phyloP scores from a whole-genome alignment of 2,329 filamentous ascomycete genomes.

The Pseudogymnoascus sp. region DNA sequence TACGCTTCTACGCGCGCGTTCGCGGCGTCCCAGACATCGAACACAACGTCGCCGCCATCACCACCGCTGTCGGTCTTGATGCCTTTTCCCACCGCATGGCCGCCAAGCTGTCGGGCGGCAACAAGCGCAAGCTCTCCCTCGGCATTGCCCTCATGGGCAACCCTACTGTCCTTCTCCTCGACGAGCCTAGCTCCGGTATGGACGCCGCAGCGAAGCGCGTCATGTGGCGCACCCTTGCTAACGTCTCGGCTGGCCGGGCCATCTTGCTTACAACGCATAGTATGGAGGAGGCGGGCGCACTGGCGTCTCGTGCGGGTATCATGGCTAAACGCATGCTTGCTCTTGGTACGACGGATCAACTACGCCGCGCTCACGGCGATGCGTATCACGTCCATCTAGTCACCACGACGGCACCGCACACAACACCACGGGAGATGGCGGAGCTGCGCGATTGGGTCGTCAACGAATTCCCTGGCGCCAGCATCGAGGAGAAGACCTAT shows the following conservation, averaged over 20 bases:
- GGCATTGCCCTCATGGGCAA: conserved; percentile 92
- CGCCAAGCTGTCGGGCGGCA: conserved; percentile 73
- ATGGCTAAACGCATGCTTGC: conserved; percentile 81
- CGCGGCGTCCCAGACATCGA: conserved; percentile 68
- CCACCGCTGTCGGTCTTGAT: conserved; percentile 71
- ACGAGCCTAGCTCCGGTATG: conserved; percentile 82
- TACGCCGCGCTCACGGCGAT: conserved; percentile 70
- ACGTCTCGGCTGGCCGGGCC: conserved; percentile 67
- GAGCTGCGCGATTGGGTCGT: conserved; percentile 59
- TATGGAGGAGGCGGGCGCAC: conserved; percentile 90
- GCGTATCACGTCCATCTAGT: conserved; percentile 76
- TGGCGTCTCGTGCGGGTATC: conserved; percentile 78
- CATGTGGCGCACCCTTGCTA: conserved; percentile 81
- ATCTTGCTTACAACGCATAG: conserved; percentile 85
- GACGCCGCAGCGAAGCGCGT: conserved; percentile 85
- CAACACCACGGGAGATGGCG: conserved; percentile 58
- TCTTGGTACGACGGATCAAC: conserved; percentile 63
- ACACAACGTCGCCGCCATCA: conserved; percentile 68
- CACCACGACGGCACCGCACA: conserved; percentile 65
- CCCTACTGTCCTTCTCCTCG: conserved; percentile 75
- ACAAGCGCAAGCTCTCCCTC: conserved; percentile 84
- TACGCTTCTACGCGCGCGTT: conserved; percentile 79
- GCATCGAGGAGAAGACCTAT: conserved; percentile 65
- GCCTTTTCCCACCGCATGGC: conserved; percentile 69
- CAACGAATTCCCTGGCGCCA: conserved; percentile 52